Percentiles rank a stretch among this genome's conserved stretches.
phyloP scores from a whole-genome alignment of 2,329 filamentous ascomycete genomes.

The Leptodontidium sp. region DNA sequence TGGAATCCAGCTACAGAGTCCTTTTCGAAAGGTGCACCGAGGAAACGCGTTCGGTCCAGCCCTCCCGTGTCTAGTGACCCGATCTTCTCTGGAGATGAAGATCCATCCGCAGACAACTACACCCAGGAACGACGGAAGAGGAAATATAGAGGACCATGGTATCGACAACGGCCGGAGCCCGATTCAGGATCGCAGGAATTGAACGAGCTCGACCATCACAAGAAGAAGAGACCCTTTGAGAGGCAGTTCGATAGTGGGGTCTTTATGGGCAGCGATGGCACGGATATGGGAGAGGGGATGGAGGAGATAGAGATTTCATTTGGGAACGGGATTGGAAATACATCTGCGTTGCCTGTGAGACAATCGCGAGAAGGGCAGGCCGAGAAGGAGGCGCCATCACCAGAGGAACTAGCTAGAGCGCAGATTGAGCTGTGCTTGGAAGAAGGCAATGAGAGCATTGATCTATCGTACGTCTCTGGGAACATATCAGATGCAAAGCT shows the following conservation, averaged over 20 bases:
- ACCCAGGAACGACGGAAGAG: constrained; percentile 65
- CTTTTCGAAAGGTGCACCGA: constrained; percentile 37
- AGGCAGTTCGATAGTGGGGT: constrained; percentile 74
- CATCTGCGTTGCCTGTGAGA: constrained; percentile 29
- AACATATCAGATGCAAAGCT: constrained; percentile 18
- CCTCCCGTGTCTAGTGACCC: constrained; percentile 70
- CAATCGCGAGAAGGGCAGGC: constrained; percentile 24
- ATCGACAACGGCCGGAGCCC: constrained; percentile 61
- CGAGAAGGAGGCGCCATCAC: constrained; percentile 25
- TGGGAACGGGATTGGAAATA: background rate
- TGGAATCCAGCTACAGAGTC: constrained; percentile 35
- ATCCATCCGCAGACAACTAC: constrained; percentile 72
- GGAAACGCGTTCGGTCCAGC: constrained; percentile 52
- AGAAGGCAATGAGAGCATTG: constrained; percentile 63
- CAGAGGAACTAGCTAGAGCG: constrained; percentile 55
- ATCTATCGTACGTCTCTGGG: constrained; percentile 63
- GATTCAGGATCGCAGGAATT: constrained; percentile 34
- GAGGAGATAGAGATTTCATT: no score
- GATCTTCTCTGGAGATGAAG: constrained; percentile 77
- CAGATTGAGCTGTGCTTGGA: constrained; percentile 64
- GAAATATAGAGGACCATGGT: constrained; percentile 74
- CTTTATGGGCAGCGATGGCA: constrained; percentile 69
- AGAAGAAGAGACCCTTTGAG: constrained; percentile 59
- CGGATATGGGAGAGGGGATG: constrained; percentile 52
- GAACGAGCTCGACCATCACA: constrained; percentile 26